Evolutionary conservation across 164 flowering plant genomes (phyloP).

Genomic region (Vitis labrusca): DNA sequence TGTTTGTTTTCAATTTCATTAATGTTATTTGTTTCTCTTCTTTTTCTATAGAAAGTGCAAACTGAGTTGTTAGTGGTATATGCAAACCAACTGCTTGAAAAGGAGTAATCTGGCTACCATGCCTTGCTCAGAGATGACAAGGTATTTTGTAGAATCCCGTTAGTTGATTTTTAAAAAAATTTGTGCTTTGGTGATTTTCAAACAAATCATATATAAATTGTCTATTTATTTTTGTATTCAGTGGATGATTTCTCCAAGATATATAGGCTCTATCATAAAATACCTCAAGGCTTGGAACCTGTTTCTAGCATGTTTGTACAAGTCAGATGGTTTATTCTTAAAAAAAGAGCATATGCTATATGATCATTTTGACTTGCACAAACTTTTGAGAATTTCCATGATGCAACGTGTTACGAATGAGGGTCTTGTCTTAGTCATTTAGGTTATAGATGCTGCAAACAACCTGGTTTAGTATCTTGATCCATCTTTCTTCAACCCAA

Average conservation of each 20-base stretch:
- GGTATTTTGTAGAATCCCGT: conserved; percentile 23
- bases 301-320: conserved; percentile 25
- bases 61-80: conserved; percentile 33
- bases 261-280: conserved; percentile 21
- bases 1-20: no score
- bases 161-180: no score
- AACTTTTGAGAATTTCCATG: neutral
- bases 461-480: neutral
- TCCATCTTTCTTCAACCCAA: no score
- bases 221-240: neutral
- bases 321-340: conserved; percentile 5
- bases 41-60: conserved; percentile 40
- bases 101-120: conserved; percentile 73
- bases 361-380: no score
- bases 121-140: conserved; percentile 70
- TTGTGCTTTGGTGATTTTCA: no score
- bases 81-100: conserved; percentile 63
- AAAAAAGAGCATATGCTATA: neutral
- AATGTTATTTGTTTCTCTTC: neutral
- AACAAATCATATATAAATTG: no score
- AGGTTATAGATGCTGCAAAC: conserved; percentile 30
- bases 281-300: conserved; percentile 24
- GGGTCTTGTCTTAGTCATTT: conserved; percentile 31
- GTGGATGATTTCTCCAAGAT: conserved; percentile 29
- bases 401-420: conserved; percentile 32